Percentiles rank a stretch among this genome's conserved stretches.
Conservation (phyloP, 345 rosid genomes). For the Moringa oleifera region DNA sequence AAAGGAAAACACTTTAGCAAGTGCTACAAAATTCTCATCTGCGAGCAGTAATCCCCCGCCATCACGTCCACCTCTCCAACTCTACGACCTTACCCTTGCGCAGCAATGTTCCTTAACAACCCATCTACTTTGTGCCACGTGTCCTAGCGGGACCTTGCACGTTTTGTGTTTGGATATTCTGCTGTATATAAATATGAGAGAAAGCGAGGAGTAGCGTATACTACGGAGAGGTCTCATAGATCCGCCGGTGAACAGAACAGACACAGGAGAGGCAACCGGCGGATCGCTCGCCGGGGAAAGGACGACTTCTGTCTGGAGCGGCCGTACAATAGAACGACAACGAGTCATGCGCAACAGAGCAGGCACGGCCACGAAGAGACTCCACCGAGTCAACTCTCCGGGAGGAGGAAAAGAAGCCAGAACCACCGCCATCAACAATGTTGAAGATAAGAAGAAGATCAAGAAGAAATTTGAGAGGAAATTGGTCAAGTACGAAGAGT, state of each 20-base stretch:
- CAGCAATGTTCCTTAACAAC: too few species aligned
- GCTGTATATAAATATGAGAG: too few species aligned
- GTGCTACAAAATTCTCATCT: too few species aligned
- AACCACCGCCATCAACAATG: neutral
- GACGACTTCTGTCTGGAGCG: neutral
- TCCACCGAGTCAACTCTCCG: neutral
- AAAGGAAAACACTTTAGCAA: too few species aligned
- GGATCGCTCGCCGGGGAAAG: neutral
- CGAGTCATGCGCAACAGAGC: conserved; percentile 26
- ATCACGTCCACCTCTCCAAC: too few species aligned
- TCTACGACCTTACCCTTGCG: too few species aligned
- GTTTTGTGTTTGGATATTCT: too few species aligned
- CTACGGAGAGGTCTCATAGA: too few species aligned
- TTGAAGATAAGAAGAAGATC: conserved; percentile 13
- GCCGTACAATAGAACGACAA: neutral
- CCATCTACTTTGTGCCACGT: too few species aligned
- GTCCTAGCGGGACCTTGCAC: too few species aligned
- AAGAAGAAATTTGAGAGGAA: conserved; percentile 36
- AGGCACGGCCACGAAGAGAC: neutral
- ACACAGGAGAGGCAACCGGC: neutral
- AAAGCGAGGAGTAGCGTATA: too few species aligned
- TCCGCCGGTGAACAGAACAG: neutral
- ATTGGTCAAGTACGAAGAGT: conserved; percentile 63
- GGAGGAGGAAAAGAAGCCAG: neutral
- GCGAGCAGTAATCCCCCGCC: too few species aligned